These are phyloP conservation scores for Cutaneotrichosporon curvatum DNA, from an alignment of 1,284 basidiomycete genomes.

Conservation along the genomic window DNA sequence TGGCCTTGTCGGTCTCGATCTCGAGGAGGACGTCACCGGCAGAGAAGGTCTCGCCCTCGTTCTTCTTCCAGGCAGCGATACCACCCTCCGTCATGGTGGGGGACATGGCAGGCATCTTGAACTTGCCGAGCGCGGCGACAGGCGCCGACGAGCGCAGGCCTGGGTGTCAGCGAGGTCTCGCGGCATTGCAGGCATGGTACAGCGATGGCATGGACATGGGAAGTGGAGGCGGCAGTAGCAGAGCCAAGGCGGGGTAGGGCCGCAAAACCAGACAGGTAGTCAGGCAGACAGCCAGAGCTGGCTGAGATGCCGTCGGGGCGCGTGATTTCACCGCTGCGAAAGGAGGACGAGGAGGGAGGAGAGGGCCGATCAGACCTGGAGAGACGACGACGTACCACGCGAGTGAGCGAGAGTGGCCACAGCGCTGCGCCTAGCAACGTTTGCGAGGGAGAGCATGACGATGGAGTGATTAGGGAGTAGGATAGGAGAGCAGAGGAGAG, in stretches of 20 bases:
- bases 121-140: constrained; percentile 72
- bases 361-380: too few species aligned
- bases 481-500: neutral
- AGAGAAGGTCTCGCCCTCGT: constrained; percentile 83
- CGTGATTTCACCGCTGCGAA: too few species aligned
- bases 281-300: too few species aligned
- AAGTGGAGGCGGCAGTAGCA: neutral
- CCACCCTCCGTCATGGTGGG: constrained; percentile 99
- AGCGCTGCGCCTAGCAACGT: constrained; percentile 36
- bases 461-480: constrained; percentile 7
- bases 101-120: constrained; percentile 98
- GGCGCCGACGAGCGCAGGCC: constrained; percentile 75
- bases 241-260: too few species aligned
- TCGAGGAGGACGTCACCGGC: constrained; percentile 76
- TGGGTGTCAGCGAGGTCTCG: constrained; percentile 38
- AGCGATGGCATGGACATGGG: neutral
- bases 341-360: too few species aligned
- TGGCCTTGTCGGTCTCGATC: constrained; percentile 98
- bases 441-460: constrained; percentile 42
- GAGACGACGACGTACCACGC: constrained; percentile 25
- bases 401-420: constrained; percentile 21
- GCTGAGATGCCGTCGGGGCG: too few species aligned
- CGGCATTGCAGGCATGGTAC: neutral
- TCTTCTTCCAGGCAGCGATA: constrained; percentile 94
- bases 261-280: neutral